A percentile compares a stretch with the other conserved stretches of the same genome.
Evolutionary conservation across 176 grass and related monocot genomes (phyloP).

Genomic region (Puya raimondii): DNA sequence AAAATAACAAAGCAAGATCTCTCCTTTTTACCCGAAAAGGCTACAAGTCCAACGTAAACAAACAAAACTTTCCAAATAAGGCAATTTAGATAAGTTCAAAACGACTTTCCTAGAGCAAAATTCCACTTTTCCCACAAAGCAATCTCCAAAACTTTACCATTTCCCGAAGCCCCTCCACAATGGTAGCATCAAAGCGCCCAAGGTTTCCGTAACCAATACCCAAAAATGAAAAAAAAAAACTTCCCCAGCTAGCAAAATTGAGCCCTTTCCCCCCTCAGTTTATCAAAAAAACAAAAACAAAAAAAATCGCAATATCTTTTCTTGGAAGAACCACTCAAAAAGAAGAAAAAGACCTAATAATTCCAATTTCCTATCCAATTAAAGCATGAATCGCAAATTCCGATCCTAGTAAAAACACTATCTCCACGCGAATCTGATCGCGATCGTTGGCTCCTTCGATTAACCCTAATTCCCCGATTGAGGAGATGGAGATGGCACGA

Average conservation of each 20-base stretch:
- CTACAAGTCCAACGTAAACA: conserved; percentile 10
- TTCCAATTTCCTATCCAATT: no score
- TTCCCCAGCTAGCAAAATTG: not conserved
- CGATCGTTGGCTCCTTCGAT: not conserved
- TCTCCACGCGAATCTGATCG: not conserved
- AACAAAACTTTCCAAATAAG: conserved; percentile 9
- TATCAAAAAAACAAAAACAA: no score
- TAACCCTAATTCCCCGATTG: no score
- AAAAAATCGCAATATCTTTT: no score
- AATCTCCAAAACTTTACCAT: not conserved
- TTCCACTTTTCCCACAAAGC: conserved; percentile 10
- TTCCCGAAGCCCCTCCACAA: not conserved
- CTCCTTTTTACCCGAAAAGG: conserved; percentile 17
- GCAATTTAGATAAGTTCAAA: not conserved
- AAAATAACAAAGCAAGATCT: not conserved
- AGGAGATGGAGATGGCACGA: no score
- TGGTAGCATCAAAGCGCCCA: not conserved
- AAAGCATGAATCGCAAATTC: not conserved
- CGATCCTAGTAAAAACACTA: not conserved
- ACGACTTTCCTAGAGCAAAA: conserved; percentile 13
- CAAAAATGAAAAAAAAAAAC: not conserved
- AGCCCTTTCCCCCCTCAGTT: not conserved
- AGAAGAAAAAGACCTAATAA: no score
- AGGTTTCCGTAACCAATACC: not conserved
- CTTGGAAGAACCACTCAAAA: no score